A percentile compares a stretch with the other conserved stretches of the same genome.
Conservation (phyloP, 768 basidiomycete genomes). For the Leccinum aurantiacum region DNA sequence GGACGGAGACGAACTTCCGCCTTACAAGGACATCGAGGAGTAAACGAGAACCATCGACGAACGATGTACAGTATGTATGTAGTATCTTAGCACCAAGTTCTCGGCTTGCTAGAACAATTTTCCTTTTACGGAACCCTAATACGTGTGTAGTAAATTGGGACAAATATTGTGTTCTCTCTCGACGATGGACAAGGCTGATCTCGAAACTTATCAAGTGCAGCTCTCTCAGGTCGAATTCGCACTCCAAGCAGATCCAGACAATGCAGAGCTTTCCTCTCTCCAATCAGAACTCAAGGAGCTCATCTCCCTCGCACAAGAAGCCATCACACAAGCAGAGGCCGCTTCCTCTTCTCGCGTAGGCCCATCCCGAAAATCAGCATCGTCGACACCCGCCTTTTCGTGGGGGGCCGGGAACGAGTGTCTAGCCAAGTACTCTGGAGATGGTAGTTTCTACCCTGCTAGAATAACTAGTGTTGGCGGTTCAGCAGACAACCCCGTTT, state of each 20-base stretch:
- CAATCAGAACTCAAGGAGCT: slow-evolving; percentile 80
- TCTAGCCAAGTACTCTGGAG: slow-evolving; percentile 81
- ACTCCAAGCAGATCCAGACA: slow-evolving; percentile 71
- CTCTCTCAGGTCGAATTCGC: slow-evolving; percentile 86
- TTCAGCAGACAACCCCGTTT: slow-evolving; percentile 76
- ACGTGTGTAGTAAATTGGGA: not conserved
- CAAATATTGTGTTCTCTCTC: not conserved
- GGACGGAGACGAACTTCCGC: slow-evolving; percentile 40
- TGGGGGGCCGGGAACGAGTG: slow-evolving; percentile 86
- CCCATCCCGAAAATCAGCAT: slow-evolving; percentile 52
- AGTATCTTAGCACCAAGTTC: not conserved
- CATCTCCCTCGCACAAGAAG: slow-evolving; percentile 74
- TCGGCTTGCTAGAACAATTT: not conserved
- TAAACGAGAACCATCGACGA: slow-evolving; percentile 1
- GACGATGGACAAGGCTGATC: slow-evolving; percentile 59
- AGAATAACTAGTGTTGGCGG: slow-evolving; percentile 85
- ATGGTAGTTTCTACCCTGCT: slow-evolving; percentile 86
- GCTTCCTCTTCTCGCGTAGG: slow-evolving; percentile 61
- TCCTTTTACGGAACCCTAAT: slow-evolving; percentile 22
- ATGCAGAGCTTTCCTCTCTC: slow-evolving; percentile 69
- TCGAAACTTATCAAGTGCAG: slow-evolving; percentile 89
- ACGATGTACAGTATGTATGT: not conserved
- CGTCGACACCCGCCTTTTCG: slow-evolving; percentile 49
- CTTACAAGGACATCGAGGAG: slow-evolving; percentile 41
- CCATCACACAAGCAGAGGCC: slow-evolving; percentile 65